phyloP scores from a whole-genome alignment of 371 early-diverging fungal genomes.

The Phascolomyces articulosus region DNA sequence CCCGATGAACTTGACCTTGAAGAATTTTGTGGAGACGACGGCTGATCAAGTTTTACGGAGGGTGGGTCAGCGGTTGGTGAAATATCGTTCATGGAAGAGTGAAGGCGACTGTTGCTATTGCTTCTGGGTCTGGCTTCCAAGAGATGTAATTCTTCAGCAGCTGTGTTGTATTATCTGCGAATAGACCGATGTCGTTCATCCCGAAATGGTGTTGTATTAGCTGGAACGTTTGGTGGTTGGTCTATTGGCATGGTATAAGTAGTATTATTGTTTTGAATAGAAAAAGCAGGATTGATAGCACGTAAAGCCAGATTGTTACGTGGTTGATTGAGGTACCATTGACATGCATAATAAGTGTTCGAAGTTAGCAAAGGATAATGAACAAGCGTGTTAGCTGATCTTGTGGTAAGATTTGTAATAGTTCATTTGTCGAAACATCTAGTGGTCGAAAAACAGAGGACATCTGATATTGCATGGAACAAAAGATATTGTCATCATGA shows the following conservation, averaged over 20 bases:
- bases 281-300: slow-evolving; percentile 12
- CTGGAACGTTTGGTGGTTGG: too few relatives aligned
- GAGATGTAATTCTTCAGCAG: too few relatives aligned
- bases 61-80: too few relatives aligned
- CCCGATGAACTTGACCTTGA: not conserved
- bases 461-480: slow-evolving; percentile 16
- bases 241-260: slow-evolving; percentile 1
- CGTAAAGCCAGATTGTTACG: slow-evolving; percentile 19
- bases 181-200: too few relatives aligned
- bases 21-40: not conserved
- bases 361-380: not conserved
- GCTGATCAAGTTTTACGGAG: not conserved
- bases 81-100: too few relatives aligned
- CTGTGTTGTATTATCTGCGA: too few relatives aligned
- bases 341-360: not conserved
- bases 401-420: not conserved
- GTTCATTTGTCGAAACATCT: slow-evolving; percentile 8
- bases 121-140: too few relatives aligned
- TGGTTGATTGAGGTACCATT: slow-evolving; percentile 9
- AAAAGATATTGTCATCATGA: slow-evolving; percentile 8
- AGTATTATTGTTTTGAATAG: not conserved
- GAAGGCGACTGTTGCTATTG: too few relatives aligned
- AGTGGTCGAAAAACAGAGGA: slow-evolving; percentile 16
- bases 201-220: too few relatives aligned
- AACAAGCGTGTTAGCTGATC: not conserved